Evolutionary conservation across 257 asterid species (phyloP).

Genomic region (Penstemon barbatus): DNA sequence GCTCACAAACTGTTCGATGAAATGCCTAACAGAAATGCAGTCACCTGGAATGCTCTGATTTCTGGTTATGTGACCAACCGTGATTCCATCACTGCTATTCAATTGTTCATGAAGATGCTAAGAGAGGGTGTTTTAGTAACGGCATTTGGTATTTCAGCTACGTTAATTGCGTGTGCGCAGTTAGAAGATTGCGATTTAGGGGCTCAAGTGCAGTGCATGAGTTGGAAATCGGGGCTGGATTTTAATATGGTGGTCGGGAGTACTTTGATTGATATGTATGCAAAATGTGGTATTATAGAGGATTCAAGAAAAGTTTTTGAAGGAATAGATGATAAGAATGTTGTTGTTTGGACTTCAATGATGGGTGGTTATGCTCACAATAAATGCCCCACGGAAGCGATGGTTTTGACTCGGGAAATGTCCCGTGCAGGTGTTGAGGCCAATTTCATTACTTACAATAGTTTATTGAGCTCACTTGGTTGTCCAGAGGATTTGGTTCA

Average conservation of each 20-base stretch:
- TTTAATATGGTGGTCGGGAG: conserved; percentile 53
- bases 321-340: conserved; percentile 42
- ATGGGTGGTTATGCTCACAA: conserved; percentile 51
- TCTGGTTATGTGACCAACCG: conserved; percentile 46
- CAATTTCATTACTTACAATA: conserved; percentile 43
- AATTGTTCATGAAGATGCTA: conserved; percentile 44
- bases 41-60: conserved; percentile 56
- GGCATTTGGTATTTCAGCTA: conserved; percentile 48
- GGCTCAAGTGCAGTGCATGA: conserved; percentile 52
- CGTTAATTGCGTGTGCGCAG: conserved; percentile 47
- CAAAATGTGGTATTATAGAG: conserved; percentile 43
- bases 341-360: conserved; percentile 55
- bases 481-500: conserved; percentile 40
- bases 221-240: conserved; percentile 52
- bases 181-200: conserved; percentile 49
- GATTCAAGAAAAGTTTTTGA: conserved; percentile 50
- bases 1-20: conserved; percentile 56
- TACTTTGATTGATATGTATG: conserved; percentile 63
- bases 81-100: conserved; percentile 33
- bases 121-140: conserved; percentile 39
- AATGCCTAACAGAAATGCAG: conserved; percentile 49
- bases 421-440: conserved; percentile 37
- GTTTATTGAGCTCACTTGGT: conserved; percentile 50
- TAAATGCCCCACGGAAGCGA: conserved; percentile 31
- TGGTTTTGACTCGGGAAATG: conserved; percentile 53